A percentile compares a stretch with the other conserved stretches of the same genome.
These are phyloP conservation scores for Backusella luteola DNA, from an alignment of 192 early-diverging fungal species.

Conservation along the genomic window DNA sequence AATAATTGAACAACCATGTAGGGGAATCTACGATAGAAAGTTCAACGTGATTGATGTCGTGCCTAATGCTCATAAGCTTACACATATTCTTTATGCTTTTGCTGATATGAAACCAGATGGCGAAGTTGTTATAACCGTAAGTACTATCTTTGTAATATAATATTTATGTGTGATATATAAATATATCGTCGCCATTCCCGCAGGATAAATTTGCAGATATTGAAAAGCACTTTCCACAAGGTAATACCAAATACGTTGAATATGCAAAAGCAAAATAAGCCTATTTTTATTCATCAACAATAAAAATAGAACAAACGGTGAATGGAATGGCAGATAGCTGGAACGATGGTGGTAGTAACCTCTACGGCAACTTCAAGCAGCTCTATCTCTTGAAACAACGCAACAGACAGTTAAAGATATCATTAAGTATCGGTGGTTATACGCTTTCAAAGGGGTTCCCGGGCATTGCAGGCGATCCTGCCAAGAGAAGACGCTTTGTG, in stretches of 20 bases:
- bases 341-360: slow-evolving; percentile 50
- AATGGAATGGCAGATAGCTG: slow-evolving; percentile 48
- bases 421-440: slow-evolving; percentile 81
- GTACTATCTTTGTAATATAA: too few relatives aligned
- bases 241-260: not conserved
- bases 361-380: slow-evolving; percentile 64
- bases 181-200: not conserved
- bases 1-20: slow-evolving; percentile 4
- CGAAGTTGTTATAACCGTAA: slow-evolving; percentile 50
- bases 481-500: slow-evolving; percentile 59
- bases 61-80: slow-evolving; percentile 56
- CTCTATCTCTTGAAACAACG: slow-evolving; percentile 64
- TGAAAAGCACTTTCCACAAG: slow-evolving; percentile 53
- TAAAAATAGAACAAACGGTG: slow-evolving; percentile 17
- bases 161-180: not conserved
- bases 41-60: slow-evolving; percentile 61
- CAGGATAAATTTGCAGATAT: slow-evolving; percentile 77
- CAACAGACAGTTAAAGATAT: slow-evolving; percentile 66
- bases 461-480: slow-evolving; percentile 48
- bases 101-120: slow-evolving; percentile 66
- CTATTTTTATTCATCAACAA: not conserved
- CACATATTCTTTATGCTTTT: slow-evolving; percentile 83
- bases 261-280: not conserved
- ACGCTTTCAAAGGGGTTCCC: slow-evolving; percentile 73
- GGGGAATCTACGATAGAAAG: slow-evolving; percentile 74